phyloP scores from a whole-genome alignment of 202 grass and related monocot genomes.

The Elaeis oleifera region DNA sequence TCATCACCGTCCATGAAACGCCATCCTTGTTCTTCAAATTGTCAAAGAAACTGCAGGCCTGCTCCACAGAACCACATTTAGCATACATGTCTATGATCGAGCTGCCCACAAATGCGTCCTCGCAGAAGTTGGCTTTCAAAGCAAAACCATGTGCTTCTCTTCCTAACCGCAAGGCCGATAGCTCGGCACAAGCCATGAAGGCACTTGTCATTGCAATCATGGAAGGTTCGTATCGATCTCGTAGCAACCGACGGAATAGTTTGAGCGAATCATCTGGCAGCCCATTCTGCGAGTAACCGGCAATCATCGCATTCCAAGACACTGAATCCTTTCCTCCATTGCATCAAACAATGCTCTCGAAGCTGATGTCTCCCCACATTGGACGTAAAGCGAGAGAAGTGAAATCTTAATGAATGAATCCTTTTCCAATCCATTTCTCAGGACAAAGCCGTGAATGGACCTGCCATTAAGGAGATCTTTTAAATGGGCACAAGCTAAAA shows the following conservation, averaged over 20 bases:
- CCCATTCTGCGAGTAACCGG: constrained; percentile 26
- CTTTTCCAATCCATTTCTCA: constrained; percentile 25
- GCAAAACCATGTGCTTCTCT: constrained; percentile 47
- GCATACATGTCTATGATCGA: constrained; percentile 64
- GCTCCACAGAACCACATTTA: constrained; percentile 42
- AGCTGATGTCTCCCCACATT: constrained; percentile 10
- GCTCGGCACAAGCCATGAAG: constrained; percentile 46
- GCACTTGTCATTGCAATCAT: constrained; percentile 35
- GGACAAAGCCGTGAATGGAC: constrained; percentile 13
- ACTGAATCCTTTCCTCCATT: constrained; percentile 34
- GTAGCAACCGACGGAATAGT: constrained; percentile 42
- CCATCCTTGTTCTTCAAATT: constrained; percentile 28
- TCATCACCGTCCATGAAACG: constrained; percentile 53
- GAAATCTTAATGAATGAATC: constrained; percentile 25
- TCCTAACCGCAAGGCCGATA: constrained; percentile 38
- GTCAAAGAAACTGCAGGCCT: constrained; percentile 42
- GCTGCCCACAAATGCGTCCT: constrained; percentile 39
- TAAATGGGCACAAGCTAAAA: constrained; percentile 20
- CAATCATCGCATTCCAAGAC: constrained; percentile 51
- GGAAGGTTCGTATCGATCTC: constrained; percentile 14
- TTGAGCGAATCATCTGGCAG: constrained; percentile 29
- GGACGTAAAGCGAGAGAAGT: constrained; percentile 22
- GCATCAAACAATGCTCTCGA: constrained; percentile 25
- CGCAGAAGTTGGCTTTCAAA: constrained; percentile 22
- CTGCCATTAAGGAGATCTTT: constrained; percentile 13